phyloP scores from a whole-genome alignment of 2,329 filamentous ascomycete genomes.

The Botryotinia narcissicola region DNA sequence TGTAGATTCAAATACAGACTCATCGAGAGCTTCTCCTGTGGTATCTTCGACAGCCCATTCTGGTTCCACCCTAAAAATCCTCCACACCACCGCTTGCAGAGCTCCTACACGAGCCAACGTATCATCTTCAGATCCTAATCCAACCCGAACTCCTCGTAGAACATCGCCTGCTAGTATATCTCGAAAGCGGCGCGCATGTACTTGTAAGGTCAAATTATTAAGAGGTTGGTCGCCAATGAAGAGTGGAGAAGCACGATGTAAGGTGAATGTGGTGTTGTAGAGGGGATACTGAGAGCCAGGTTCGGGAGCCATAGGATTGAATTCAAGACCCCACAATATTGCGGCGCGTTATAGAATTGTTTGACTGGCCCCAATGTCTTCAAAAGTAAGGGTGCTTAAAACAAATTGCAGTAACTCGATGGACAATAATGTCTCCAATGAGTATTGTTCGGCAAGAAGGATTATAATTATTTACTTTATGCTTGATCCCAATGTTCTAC shows the following conservation, averaged over 20 bases:
- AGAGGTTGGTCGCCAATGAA: constrained; percentile 42
- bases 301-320: constrained; percentile 15
- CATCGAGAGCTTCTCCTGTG: background rate
- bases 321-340: background rate
- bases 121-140: constrained; percentile 40
- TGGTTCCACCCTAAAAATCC: constrained; percentile 43
- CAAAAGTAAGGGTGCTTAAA: background rate
- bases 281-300: constrained; percentile 41
- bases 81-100: constrained; percentile 45
- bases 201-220: constrained; percentile 36
- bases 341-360: background rate
- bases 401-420: background rate
- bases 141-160: constrained; percentile 46
- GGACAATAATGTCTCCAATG: background rate
- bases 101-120: constrained; percentile 41
- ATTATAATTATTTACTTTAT: background rate
- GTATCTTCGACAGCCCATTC: constrained; percentile 32
- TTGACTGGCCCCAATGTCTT: background rate
- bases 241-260: constrained; percentile 48
- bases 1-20: constrained; percentile 21
- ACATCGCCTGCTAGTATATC: constrained; percentile 47
- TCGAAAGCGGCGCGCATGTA: constrained; percentile 43
- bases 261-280: constrained; percentile 45
- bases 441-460: background rate
- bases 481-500: background rate